Evolutionary conservation across 2,329 filamentous ascomycete genomes (phyloP).

Genomic region (Penicillium brevicompactum): DNA sequence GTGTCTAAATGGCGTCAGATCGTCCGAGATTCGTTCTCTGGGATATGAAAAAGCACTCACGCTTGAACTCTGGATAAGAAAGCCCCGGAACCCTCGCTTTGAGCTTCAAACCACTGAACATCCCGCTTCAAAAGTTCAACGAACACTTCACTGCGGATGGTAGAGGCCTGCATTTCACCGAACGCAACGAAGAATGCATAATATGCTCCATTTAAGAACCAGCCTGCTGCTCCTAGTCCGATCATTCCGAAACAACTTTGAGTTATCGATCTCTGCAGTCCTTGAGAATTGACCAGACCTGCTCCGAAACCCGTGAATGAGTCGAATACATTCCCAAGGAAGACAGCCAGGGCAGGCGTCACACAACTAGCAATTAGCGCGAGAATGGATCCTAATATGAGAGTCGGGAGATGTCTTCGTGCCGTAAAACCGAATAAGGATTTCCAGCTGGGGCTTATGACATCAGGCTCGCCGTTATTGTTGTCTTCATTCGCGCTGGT

Average conservation of each 20-base stretch:
- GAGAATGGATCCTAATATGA: constrained; percentile 58
- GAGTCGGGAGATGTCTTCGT: constrained; percentile 57
- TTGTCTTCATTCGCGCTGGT: neutral
- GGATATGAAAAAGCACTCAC: constrained; percentile 53
- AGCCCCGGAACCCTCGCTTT: constrained; percentile 70
- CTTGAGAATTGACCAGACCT: constrained; percentile 51
- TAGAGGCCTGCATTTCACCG: constrained; percentile 76
- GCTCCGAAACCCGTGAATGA: constrained; percentile 67
- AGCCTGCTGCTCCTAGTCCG: constrained; percentile 64
- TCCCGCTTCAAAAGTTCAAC: constrained; percentile 69
- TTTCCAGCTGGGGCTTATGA: constrained; percentile 44
- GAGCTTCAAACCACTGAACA: constrained; percentile 79
- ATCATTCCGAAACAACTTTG: constrained; percentile 65
- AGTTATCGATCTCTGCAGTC: constrained; percentile 59
- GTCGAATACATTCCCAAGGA: constrained; percentile 76
- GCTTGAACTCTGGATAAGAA: constrained; percentile 72
- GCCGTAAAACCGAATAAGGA: constrained; percentile 73
- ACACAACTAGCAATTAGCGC: constrained; percentile 64
- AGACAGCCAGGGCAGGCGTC: constrained; percentile 66
- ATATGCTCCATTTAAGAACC: constrained; percentile 67
- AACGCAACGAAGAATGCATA: constrained; percentile 74
- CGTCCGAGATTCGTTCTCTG: neutral
- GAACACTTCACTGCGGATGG: constrained; percentile 67
- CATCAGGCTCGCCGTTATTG: neutral
- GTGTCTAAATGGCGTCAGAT: constrained; percentile 62